Base-by-base conservation (phyloP, 306 rosid genomes). In the Senna tora region DNA sequence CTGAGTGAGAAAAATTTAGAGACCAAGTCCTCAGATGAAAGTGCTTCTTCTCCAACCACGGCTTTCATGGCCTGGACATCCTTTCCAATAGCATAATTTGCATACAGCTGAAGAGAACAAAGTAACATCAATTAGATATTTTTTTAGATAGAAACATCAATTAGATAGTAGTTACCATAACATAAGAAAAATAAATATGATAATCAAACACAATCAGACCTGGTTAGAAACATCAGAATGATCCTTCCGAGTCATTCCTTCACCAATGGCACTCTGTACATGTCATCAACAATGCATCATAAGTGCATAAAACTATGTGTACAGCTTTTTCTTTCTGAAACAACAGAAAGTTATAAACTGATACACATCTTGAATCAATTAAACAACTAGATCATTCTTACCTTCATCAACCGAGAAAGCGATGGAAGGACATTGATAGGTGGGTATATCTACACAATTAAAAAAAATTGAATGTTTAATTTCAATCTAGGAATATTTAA, bases 21-120 rank as follows among this genome's bases (percentile, higher is more conserved):
- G 74, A 94, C 99, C 99, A 95, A 72, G 68, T 95, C 99, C 89
- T 95, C 97, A 5, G 97, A 95, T 39, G 99, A 95, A 74, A 95
- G 99, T 38, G 97, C 97, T 85, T 95, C 97, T 84, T 95, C 99
- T 84, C 99, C 99, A 0, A 95, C 99, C 81, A 95, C 97, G 30
- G 96, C 99, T 84, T 95, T 95, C 99, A 95, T 95, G 69, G 99
- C 97, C 69, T 95, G 99, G 60, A 95, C 99, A 84, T 95, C 99
- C 86, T 95, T 95, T 78, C 99, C 99, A 75, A 91, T 95, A 51
- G 97, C 99, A 84, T 95, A 95, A 75, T 95, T 95, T 83, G 99
- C 99, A 81, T 91, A 95, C 25, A 95, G 91, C 97, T 95, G 87
- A 67, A 60, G 74, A 42, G 21, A 34, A 67, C 60, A 34, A 74